phyloP scores from a whole-genome alignment of 2,329 filamentous ascomycete genomes.

The Pyrenophora tritici-repentis region DNA sequence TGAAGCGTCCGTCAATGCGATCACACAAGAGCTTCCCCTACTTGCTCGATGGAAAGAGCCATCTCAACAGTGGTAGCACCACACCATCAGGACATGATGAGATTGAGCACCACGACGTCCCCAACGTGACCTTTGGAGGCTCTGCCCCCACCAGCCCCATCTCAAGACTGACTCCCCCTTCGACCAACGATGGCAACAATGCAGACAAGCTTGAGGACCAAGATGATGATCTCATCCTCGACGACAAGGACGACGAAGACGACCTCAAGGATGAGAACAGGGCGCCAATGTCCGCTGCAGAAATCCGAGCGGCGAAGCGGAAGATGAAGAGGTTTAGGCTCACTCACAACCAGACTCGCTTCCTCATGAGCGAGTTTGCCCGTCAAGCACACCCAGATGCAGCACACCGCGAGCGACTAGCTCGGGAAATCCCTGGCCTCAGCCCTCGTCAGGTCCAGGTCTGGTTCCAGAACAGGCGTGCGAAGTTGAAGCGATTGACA shows the following conservation, averaged over 20 bases:
- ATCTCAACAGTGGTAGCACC: conserved; percentile 29
- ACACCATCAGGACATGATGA: conserved; percentile 44
- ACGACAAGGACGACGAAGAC: conserved; percentile 48
- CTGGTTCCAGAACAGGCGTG: conserved; percentile 90
- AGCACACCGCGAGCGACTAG: conserved; percentile 83
- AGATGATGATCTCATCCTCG: conserved; percentile 45
- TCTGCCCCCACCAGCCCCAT: conserved; percentile 54
- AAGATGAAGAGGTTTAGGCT: conserved; percentile 81
- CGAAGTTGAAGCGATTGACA: conserved; percentile 65
- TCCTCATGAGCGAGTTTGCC: conserved; percentile 95
- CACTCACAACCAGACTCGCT: conserved; percentile 95
- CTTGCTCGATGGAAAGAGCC: conserved; percentile 45
- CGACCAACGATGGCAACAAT: conserved; percentile 44
- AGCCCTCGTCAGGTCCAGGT: conserved; percentile 94
- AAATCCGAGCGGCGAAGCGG: conserved; percentile 55
- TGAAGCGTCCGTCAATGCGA: conserved; percentile 48
- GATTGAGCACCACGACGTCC: conserved; percentile 42
- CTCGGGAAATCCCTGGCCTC: conserved; percentile 86
- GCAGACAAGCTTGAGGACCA: conserved; percentile 48
- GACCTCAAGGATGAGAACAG: conserved; percentile 40
- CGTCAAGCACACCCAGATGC: conserved; percentile 94
- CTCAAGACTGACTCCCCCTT: conserved; percentile 53
- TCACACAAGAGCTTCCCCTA: conserved; percentile 53
- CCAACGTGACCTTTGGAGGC: conserved; percentile 47
- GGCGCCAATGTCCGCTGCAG: conserved; percentile 53